Base-by-base conservation (phyloP, 2,329 filamentous ascomycete species). In the Neonectria faginata region DNA sequence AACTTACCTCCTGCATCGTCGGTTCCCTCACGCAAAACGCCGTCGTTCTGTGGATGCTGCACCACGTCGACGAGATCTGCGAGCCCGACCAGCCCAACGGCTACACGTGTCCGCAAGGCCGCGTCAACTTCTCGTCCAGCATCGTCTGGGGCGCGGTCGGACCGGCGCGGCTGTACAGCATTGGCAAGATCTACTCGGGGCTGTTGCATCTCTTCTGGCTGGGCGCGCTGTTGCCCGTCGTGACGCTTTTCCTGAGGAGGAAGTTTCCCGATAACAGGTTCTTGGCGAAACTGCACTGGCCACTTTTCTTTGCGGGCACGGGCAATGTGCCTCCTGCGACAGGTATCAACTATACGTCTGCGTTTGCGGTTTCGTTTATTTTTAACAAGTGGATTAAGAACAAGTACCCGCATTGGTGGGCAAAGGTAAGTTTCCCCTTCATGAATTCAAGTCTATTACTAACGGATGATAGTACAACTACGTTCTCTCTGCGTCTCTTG, bases 81-180 rank as follows among this genome's bases (percentile, higher is more conserved):
- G 58, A 59, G 22, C 51, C 22, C 1, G 62, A 65, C 12, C 62
- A 65, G 25, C 52, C 36, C 7, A 52, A 83, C 61, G 78, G 80
- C 5, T 85, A 83, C 69, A 79, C 78, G 10, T 86, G 84, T 61
- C 83, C 83, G 3, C 78, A 81, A 55, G 82, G 81, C 1, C 76
- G 80, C 9, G 82, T 81, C 11, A 78, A 82, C 7, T 84, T 80
- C 67, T 82, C 80, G 0, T 80, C 81, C 1, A 82, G 80, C 1
- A 76, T 85, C 14, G 80, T 85, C 42, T 85, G 83, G 83, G 85
- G 81, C 27, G 77, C 80, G 9, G 80, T 86, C 9, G 84, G 84
- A 0, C 85, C 84, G 0, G 76, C 76, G 1, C 76, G 83, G 4
- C 31, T 68, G 9, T 68, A 60, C 18, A 65, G 62, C 50, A 39